Evolutionary conservation across 306 rosid genomes (phyloP).

Genomic region (Prunus padus): DNA sequence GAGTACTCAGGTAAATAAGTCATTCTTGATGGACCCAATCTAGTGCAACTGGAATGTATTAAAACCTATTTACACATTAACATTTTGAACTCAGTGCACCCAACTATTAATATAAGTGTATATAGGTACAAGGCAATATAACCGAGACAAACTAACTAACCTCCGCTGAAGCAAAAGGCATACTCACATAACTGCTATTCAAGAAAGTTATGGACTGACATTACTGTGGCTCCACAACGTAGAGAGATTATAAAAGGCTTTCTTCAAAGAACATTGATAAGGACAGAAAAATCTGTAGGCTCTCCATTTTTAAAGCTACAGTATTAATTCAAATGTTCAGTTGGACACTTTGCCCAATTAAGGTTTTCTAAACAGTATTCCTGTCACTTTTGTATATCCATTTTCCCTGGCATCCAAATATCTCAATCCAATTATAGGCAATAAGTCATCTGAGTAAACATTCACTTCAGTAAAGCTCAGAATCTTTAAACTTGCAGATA

Average conservation of each 20-base stretch:
- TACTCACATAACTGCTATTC: not conserved
- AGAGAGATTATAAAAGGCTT: not conserved
- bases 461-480: not conserved
- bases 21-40: not conserved
- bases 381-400: not conserved
- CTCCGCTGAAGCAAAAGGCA: not conserved
- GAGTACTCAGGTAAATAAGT: not conserved
- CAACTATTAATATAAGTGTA: not conserved
- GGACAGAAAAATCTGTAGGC: not conserved
- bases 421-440: not conserved
- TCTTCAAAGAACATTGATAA: not conserved
- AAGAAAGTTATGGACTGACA: not conserved
- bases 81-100: not conserved
- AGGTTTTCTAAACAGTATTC: not conserved
- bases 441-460: not conserved
- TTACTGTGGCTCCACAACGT: not conserved
- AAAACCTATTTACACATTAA: not conserved
- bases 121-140: not conserved
- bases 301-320: not conserved
- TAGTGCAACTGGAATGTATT: not conserved
- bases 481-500: not conserved
- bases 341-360: not conserved
- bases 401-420: not conserved
- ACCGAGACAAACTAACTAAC: not conserved
- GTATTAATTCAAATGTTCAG: not conserved